Percentiles rank a stretch among this genome's conserved stretches.
phyloP scores from a whole-genome alignment of 257 asterid species.

The Penstemon eatonii region DNA sequence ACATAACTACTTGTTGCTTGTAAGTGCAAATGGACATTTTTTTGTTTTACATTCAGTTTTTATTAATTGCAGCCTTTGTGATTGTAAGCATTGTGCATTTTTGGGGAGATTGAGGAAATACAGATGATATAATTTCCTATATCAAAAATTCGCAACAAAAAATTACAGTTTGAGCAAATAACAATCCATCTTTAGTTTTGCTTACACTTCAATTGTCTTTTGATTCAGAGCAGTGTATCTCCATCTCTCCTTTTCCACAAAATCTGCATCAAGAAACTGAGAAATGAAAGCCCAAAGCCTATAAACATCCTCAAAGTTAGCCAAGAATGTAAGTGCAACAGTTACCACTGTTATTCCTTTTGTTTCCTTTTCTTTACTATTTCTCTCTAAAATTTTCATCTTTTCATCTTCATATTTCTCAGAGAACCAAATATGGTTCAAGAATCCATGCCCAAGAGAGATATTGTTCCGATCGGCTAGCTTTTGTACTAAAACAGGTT shows the following conservation, averaged over 20 bases:
- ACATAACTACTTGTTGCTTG: too few species aligned
- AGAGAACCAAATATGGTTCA: slow-evolving; percentile 62
- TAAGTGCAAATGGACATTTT: too few species aligned
- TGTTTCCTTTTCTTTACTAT: slow-evolving; percentile 32
- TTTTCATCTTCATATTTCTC: slow-evolving; percentile 53
- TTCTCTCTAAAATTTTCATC: slow-evolving; percentile 40
- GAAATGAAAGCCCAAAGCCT: slow-evolving; percentile 83
- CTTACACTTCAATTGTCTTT: slow-evolving; percentile 67
- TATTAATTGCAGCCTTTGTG: too few species aligned
- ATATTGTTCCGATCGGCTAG: slow-evolving; percentile 76
- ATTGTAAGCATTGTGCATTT: too few species aligned
- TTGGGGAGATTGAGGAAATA: too few species aligned
- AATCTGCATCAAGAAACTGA: slow-evolving; percentile 87
- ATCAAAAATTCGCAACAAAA: too few species aligned
- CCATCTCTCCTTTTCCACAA: slow-evolving; percentile 94
- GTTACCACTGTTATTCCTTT: slow-evolving; percentile 59
- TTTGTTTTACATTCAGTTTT: too few species aligned
- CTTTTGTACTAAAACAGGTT: slow-evolving; percentile 79
- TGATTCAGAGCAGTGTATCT: slow-evolving; percentile 85
- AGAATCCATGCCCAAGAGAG: slow-evolving; percentile 62
- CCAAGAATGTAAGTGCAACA: slow-evolving; percentile 73
- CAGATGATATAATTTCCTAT: too few species aligned
- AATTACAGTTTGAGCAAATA: too few species aligned
- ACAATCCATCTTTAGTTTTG: not conserved
- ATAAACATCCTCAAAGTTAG: slow-evolving; percentile 76